Evolutionary conservation across 164 flowering plant species (phyloP).

Genomic region (Litsea cubeba): DNA sequence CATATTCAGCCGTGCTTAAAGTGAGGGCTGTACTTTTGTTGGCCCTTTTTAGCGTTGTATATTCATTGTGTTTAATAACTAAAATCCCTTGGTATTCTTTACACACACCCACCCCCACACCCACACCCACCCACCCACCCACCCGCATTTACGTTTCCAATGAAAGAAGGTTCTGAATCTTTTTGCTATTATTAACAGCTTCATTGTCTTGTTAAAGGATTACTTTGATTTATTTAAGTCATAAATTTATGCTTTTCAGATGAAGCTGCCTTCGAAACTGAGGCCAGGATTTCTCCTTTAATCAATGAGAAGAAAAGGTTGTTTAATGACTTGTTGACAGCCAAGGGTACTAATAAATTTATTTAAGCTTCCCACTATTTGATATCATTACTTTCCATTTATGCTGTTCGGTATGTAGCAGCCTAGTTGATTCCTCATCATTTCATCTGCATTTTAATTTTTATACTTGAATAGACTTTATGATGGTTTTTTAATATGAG

Average conservation of each 20-base stretch:
- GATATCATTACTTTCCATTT: background rate
- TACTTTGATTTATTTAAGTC: background rate
- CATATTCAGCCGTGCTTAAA: background rate
- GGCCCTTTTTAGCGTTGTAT: background rate
- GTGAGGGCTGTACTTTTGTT: background rate
- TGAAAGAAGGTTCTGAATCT: background rate
- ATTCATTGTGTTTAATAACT: background rate
- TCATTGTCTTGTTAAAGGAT: background rate
- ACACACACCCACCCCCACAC: too few species aligned
- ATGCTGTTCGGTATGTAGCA: background rate
- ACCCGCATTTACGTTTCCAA: too few species aligned
- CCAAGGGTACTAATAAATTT: constrained; percentile 59
- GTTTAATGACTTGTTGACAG: constrained; percentile 90
- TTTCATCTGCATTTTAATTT: background rate
- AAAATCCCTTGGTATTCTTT: background rate
- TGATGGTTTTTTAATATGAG: constrained; percentile 9
- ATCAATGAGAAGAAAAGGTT: constrained; percentile 82
- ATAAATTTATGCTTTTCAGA: constrained; percentile 38
- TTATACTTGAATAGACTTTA: background rate
- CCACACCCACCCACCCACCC: too few species aligned
- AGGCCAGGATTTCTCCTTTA: constrained; percentile 82
- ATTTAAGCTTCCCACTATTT: constrained; percentile 5
- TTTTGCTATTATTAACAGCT: background rate
- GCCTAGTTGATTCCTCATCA: background rate
- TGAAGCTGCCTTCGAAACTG: constrained; percentile 79